These are phyloP conservation scores for Colletotrichum tanaceti DNA, from an alignment of 2,329 filamentous ascomycete genomes.

Conservation along the genomic window DNA sequence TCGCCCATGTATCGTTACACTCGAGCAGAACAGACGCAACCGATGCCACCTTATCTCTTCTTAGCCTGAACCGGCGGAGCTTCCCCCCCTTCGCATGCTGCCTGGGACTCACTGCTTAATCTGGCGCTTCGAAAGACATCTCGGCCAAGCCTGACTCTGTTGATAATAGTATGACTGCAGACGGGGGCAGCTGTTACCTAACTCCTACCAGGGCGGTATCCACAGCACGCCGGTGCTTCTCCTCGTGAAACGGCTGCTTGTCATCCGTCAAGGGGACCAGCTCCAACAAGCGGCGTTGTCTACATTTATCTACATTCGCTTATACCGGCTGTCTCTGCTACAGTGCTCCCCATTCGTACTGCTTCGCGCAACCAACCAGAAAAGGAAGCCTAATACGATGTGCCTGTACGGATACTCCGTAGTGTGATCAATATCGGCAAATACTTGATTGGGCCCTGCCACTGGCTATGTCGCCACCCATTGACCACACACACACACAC, in stretches of 20 bases:
- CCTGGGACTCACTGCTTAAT: neutral
- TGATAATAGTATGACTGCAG: neutral
- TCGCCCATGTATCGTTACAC: constrained; percentile 19
- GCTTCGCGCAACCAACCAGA: neutral
- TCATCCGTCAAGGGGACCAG: constrained; percentile 2
- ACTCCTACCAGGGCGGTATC: constrained; percentile 5
- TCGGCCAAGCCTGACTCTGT: constrained; percentile 19
- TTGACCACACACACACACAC: neutral
- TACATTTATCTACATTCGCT: neutral
- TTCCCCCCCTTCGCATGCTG: neutral
- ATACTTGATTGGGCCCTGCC: constrained; percentile 32
- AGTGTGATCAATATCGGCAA: constrained; percentile 29
- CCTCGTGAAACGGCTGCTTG: constrained; percentile 15
- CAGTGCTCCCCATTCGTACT: too few species aligned
- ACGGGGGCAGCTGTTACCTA: constrained; percentile 9
- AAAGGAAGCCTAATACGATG: neutral
- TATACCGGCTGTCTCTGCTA: neutral
- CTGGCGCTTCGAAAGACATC: constrained; percentile 1
- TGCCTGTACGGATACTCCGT: too few species aligned
- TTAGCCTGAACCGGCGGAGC: constrained; percentile 21
- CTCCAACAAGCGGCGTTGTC: neutral
- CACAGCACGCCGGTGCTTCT: constrained; percentile 12
- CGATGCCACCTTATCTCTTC: constrained; percentile 24
- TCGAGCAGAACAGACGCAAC: constrained; percentile 8
- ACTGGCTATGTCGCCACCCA: constrained; percentile 12